A percentile compares a stretch with the other conserved stretches of the same genome.
Conservation (phyloP, 2,329 filamentous ascomycete species). For the Aplosporella prunicola region DNA sequence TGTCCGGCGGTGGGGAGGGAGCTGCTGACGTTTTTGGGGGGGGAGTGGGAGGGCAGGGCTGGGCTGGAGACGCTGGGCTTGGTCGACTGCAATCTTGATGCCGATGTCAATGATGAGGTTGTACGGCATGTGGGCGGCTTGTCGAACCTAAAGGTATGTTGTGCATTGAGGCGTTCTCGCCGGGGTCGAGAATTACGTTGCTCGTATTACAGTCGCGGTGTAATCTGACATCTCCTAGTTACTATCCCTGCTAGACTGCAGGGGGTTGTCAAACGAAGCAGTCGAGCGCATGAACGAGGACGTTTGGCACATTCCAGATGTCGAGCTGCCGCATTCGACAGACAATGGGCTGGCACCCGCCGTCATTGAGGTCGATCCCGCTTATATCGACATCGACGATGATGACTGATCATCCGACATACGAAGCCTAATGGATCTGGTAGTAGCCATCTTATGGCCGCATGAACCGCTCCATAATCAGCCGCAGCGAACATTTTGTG, state of each 20-base stretch:
- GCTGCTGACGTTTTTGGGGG: slow-evolving; percentile 17
- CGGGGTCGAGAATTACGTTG: neutral
- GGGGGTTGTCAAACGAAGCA: slow-evolving; percentile 15
- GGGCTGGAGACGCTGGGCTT: slow-evolving; percentile 16
- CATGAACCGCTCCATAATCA: neutral
- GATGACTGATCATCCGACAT: slow-evolving; percentile 3
- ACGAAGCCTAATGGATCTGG: neutral
- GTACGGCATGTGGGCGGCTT: slow-evolving; percentile 15
- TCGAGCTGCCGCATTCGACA: slow-evolving; percentile 11
- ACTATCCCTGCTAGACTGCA: slow-evolving; percentile 21
- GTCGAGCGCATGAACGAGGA: slow-evolving; percentile 18
- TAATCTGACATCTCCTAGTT: slow-evolving; percentile 15
- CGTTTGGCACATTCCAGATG: slow-evolving; percentile 19
- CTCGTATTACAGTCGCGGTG: neutral
- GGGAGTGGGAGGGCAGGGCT: slow-evolving; percentile 15
- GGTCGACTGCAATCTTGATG: slow-evolving; percentile 16
- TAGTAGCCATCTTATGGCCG: neutral
- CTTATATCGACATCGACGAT: slow-evolving; percentile 14
- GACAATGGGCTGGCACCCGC: slow-evolving; percentile 10
- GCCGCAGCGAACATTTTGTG: too few species aligned
- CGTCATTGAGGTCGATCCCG: slow-evolving; percentile 26
- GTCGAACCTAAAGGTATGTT: slow-evolving; percentile 17
- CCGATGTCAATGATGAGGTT: slow-evolving; percentile 16
- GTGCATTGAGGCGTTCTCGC: too few species aligned
- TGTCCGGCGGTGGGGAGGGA: slow-evolving; percentile 15